A percentile compares a stretch with the other conserved stretches of the same genome.
Evolutionary conservation across 1,284 basidiomycete species (phyloP).

Genomic region (Cryptococcus sp.): DNA sequence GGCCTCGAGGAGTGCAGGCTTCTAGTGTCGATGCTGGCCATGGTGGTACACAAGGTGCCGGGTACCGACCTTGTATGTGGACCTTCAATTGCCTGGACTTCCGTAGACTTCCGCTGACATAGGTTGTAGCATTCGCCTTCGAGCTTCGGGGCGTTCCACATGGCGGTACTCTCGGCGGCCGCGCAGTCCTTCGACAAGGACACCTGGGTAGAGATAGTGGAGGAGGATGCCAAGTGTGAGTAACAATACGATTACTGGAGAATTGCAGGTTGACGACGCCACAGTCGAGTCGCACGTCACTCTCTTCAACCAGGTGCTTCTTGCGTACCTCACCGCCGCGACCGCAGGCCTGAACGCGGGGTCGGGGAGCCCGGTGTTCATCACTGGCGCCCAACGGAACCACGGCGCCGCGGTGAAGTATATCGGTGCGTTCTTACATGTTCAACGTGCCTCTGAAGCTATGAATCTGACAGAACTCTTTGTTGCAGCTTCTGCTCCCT

Average conservation of each 20-base stretch:
- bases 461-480: too few relatives aligned
- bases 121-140: constrained; percentile 56
- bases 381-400: constrained; percentile 33
- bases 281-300: constrained; percentile 26
- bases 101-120: background rate
- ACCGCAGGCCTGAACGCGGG: constrained; percentile 37
- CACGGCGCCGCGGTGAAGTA: constrained; percentile 18
- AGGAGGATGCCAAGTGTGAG: constrained; percentile 54
- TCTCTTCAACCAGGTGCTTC: constrained; percentile 41
- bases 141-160: constrained; percentile 78
- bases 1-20: constrained; percentile 53
- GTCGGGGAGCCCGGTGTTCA: constrained; percentile 38
- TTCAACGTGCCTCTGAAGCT: too few relatives aligned
- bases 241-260: constrained; percentile 6
- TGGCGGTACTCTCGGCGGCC: constrained; percentile 71
- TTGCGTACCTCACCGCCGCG: constrained; percentile 34
- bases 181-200: constrained; percentile 68
- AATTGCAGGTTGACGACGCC: background rate
- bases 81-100: too few relatives aligned
- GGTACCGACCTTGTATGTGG: constrained; percentile 64
- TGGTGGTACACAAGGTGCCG: constrained; percentile 51
- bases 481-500: constrained; percentile 33
- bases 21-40: constrained; percentile 51
- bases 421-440: constrained; percentile 13
- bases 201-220: constrained; percentile 60